These are phyloP conservation scores for Globisporangium paroecandrum DNA, from an alignment of 352 stramenopile genomes.

Conservation along the genomic window DNA sequence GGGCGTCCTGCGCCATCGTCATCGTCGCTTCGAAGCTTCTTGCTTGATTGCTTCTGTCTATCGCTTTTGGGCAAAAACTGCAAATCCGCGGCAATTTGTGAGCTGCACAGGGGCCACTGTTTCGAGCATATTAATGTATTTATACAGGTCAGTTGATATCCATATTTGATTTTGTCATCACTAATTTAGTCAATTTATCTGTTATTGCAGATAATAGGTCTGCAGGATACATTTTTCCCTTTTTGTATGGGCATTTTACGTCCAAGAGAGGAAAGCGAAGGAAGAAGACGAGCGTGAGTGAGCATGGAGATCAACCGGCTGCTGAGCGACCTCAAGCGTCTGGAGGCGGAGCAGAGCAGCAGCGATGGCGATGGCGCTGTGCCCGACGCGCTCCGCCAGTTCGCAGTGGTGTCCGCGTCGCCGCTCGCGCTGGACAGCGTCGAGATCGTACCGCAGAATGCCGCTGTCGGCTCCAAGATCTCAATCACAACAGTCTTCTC, in stretches of 20 bases:
- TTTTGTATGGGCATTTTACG: not conserved
- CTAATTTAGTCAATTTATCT: not conserved
- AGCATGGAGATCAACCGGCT: slow-evolving; percentile 31
- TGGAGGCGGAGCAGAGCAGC: slow-evolving; percentile 8
- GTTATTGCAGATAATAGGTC: not conserved
- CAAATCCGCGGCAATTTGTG: not conserved
- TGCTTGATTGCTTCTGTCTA: not conserved
- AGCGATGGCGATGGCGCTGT: not conserved
- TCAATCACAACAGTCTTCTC: slow-evolving; percentile 29
- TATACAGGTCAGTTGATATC: not conserved
- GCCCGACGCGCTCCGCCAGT: slow-evolving; percentile 33
- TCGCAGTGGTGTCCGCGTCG: slow-evolving; percentile 43
- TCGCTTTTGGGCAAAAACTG: not conserved
- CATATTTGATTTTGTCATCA: not conserved
- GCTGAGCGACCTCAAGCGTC: slow-evolving; percentile 37
- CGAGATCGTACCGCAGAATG: slow-evolving; percentile 34
- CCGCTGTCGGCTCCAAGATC: not conserved
- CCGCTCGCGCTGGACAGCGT: slow-evolving; percentile 39
- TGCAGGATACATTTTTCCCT: slow-evolving; percentile 5
- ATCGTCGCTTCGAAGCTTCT: slow-evolving; percentile 10
- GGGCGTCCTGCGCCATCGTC: slow-evolving; percentile 25
- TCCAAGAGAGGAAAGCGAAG: not conserved
- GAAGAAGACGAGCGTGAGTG: not conserved
- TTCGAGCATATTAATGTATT: not conserved
- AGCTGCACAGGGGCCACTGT: slow-evolving; percentile 1